Conservation (phyloP, 257 asterid species). For the Solanum okadae region DNA sequence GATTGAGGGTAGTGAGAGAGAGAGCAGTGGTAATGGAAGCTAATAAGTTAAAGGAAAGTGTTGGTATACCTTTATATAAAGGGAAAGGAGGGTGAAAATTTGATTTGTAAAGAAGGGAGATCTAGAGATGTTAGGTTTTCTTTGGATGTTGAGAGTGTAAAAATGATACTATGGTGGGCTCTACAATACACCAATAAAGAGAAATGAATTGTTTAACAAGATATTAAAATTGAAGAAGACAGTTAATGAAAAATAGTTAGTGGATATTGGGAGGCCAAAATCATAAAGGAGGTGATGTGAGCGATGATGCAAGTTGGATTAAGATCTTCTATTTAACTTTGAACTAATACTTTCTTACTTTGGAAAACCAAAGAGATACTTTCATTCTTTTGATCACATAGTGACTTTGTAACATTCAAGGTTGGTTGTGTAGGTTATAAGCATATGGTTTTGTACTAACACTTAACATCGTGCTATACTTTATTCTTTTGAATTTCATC, state of each 20-base stretch:
- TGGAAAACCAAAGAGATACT: background rate
- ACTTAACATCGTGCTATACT: background rate
- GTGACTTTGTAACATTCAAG: background rate
- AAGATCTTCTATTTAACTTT: background rate
- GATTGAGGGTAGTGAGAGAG: background rate
- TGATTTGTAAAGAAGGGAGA: background rate
- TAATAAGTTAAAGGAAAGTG: background rate
- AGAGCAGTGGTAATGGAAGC: background rate
- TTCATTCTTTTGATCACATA: background rate
- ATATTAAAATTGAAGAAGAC: background rate
- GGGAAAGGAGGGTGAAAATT: background rate
- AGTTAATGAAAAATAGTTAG: background rate
- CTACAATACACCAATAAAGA: background rate
- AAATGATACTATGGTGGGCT: background rate
- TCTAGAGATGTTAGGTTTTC: background rate
- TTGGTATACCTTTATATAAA: background rate
- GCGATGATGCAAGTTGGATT: background rate
- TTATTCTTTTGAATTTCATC: background rate
- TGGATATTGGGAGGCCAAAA: background rate
- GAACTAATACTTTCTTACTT: background rate
- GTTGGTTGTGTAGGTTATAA: background rate
- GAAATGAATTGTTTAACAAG: background rate
- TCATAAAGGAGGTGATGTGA: slow-evolving; percentile 1
- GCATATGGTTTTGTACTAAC: background rate
- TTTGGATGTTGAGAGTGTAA: background rate